Percentiles rank a stretch among this genome's conserved stretches.
Conservation (phyloP, 2,329 filamentous ascomycete genomes). For the Proliferodiscus dingleyae region DNA sequence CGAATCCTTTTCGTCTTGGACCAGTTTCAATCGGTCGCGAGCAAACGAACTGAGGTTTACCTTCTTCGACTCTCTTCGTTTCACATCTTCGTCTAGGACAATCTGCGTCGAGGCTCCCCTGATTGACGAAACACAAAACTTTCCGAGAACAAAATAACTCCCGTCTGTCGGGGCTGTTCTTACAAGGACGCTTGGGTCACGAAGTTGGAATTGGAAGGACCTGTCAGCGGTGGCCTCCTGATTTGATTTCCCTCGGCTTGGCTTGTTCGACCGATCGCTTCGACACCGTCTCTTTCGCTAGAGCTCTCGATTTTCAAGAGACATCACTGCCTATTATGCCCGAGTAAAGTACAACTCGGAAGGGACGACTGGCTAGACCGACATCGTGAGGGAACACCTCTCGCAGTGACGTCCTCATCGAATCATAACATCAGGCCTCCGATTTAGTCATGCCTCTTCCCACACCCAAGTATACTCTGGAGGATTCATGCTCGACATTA, state of each 20-base stretch:
- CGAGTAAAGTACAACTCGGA: conserved; percentile 15
- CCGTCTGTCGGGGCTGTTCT: neutral
- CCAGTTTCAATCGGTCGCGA: conserved; percentile 18
- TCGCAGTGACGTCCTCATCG: conserved; percentile 8
- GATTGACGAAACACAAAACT: conserved; percentile 8
- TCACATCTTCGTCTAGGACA: conserved; percentile 6
- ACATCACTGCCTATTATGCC: conserved; percentile 18
- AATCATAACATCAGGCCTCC: conserved; percentile 10
- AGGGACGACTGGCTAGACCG: conserved; percentile 14
- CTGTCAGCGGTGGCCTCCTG: conserved; percentile 9
- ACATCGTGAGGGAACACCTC: conserved; percentile 8
- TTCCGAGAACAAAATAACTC: neutral
- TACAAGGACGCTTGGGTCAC: neutral
- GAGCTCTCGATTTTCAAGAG: conserved; percentile 8
- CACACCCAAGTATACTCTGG: conserved; percentile 62
- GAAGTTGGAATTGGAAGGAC: neutral
- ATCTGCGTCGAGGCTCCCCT: conserved; percentile 11
- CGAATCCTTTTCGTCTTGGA: conserved; percentile 10
- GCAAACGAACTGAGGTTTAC: conserved; percentile 12
- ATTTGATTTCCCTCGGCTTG: conserved; percentile 17
- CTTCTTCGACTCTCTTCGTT: conserved; percentile 19
- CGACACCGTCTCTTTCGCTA: conserved; percentile 22
- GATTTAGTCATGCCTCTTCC: conserved; percentile 44
- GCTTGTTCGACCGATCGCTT: conserved; percentile 22
- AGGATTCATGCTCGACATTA: conserved; percentile 76